These are phyloP conservation scores for Tephrocybe rancida DNA, from an alignment of 768 basidiomycete genomes.

Conservation along the genomic window DNA sequence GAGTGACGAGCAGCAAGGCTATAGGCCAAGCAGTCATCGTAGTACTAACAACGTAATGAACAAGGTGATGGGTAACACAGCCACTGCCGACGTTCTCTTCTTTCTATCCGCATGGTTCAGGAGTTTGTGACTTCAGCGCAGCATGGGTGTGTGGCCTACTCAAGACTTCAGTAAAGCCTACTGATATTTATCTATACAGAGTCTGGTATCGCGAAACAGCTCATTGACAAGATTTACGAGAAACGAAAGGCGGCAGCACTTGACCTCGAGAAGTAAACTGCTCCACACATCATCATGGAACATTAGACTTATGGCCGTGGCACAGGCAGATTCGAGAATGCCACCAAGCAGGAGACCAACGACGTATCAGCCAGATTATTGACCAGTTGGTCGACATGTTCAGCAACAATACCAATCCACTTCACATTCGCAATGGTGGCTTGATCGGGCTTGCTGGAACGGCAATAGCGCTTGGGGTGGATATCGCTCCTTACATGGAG, in stretches of 20 bases:
- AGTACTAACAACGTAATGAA: not conserved
- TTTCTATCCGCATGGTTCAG: conserved; percentile 9
- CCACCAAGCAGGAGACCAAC: conserved; percentile 77
- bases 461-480: conserved; percentile 94
- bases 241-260: conserved; percentile 94
- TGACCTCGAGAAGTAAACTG: conserved; percentile 87
- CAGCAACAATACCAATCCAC: conserved; percentile 75
- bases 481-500: conserved; percentile 93
- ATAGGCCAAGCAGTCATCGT: conserved; percentile 25
- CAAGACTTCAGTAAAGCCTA: not conserved
- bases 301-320: not conserved
- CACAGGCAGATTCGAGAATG: conserved; percentile 84
- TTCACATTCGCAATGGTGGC: conserved; percentile 93
- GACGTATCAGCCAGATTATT: conserved; percentile 83
- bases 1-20: conserved; percentile 43
- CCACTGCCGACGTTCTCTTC: conserved; percentile 14
- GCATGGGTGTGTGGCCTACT: conserved; percentile 26
- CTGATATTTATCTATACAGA: conserved; percentile 42
- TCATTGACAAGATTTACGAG: conserved; percentile 95
- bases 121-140: not conserved
- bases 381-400: conserved; percentile 97
- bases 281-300: not conserved
- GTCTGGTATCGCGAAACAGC: conserved; percentile 72
- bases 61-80: conserved; percentile 17
- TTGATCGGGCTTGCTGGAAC: conserved; percentile 95